A percentile compares a stretch with the other conserved stretches of the same genome.
Evolutionary conservation across 345 rosid genomes (phyloP).

Genomic region (Euphorbia peplus): DNA sequence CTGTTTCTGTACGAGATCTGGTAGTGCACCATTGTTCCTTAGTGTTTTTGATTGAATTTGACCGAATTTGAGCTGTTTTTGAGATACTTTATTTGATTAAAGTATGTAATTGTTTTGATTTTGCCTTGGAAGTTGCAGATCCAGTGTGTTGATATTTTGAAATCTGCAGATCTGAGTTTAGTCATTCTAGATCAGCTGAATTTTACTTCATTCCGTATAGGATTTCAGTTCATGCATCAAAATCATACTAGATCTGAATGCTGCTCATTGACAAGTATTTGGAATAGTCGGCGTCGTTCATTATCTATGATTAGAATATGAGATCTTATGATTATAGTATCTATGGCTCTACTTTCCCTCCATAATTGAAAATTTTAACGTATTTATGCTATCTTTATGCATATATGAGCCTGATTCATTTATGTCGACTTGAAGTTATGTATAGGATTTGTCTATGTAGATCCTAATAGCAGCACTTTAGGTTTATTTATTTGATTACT

Average conservation of each 20-base stretch:
- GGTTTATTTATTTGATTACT: not conserved
- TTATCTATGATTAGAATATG: not conserved
- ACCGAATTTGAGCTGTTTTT: not conserved
- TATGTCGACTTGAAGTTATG: not conserved
- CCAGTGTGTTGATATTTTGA: not conserved
- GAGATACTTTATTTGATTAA: not conserved
- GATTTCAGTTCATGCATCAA: not conserved
- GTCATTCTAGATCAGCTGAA: not conserved
- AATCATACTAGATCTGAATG: slow-evolving; percentile 8
- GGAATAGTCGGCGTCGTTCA: not conserved
- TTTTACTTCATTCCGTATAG: not conserved
- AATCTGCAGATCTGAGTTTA: slow-evolving; percentile 10
- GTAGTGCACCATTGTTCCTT: too few relatives aligned
- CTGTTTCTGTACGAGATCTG: slow-evolving; percentile 6
- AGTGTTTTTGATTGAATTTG: too few relatives aligned
- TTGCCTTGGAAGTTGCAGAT: not conserved
- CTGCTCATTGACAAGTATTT: not conserved
- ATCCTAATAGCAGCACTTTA: not conserved
- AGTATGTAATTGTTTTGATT: not conserved
- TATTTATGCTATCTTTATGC: not conserved
- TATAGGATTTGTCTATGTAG: not conserved
- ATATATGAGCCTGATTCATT: not conserved
- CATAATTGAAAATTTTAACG: not conserved
- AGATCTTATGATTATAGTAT: not conserved
- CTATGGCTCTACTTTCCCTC: not conserved